Percentiles rank a stretch among this genome's conserved stretches.
phyloP scores from a whole-genome alignment of 805 yeast genomes.

The Candida broadrunensis region DNA sequence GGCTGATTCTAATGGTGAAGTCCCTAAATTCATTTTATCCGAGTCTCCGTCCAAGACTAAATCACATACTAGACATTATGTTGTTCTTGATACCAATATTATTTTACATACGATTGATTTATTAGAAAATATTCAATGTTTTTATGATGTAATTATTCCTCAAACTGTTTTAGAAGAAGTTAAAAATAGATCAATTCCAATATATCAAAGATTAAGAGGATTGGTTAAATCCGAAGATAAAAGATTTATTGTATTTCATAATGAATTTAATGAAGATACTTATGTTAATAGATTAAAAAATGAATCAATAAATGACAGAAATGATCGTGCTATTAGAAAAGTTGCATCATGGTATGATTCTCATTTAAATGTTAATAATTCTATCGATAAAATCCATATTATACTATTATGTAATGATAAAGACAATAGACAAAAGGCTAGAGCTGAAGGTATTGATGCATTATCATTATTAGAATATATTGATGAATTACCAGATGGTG shows the following conservation, averaged over 20 bases:
- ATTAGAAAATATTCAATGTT: conserved; percentile 70
- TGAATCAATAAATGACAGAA: conserved; percentile 83
- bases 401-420: conserved; percentile 77
- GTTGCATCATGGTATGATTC: conserved; percentile 67
- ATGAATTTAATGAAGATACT: conserved; percentile 79
- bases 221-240: conserved; percentile 74
- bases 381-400: conserved; percentile 39
- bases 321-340: conserved; percentile 84
- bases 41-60: conserved; percentile 52
- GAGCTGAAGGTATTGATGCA: conserved; percentile 50
- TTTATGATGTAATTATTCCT: conserved; percentile 89
- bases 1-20: conserved; percentile 64
- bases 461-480: conserved; percentile 68
- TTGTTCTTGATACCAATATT: conserved; percentile 84
- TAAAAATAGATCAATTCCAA: conserved; percentile 79
- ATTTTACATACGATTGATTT: conserved; percentile 86
- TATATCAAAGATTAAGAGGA: conserved; percentile 78
- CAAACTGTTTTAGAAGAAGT: conserved; percentile 95
- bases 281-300: conserved; percentile 57
- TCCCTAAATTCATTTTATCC: conserved; percentile 66
- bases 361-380: conserved; percentile 49
- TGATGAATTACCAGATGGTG: conserved; percentile 63
- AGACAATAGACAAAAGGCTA: conserved; percentile 59
- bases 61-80: conserved; percentile 67
- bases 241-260: conserved; percentile 87